Conservation (phyloP, 1,139 yeast species). For the Suhomyces bribrorum region DNA sequence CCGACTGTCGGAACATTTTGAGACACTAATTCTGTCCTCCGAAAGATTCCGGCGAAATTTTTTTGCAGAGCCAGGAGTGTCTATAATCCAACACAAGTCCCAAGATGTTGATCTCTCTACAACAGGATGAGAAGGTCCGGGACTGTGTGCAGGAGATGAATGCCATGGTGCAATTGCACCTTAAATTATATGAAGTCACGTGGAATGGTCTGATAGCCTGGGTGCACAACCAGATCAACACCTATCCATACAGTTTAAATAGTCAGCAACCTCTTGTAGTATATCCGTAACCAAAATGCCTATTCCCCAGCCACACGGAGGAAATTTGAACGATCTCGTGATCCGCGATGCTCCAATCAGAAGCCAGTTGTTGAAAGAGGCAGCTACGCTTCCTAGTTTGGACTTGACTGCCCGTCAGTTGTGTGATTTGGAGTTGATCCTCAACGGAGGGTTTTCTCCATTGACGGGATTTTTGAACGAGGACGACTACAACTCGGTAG, state of each 20-base stretch:
- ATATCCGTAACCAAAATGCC: conserved; percentile 28
- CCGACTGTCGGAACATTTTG: too few relatives aligned
- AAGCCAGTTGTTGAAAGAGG: conserved; percentile 56
- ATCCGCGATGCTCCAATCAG: conserved; percentile 73
- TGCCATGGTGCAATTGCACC: conserved; percentile 1
- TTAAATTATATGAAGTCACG: conserved; percentile 17
- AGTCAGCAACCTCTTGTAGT: background rate
- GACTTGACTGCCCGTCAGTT: conserved; percentile 82
- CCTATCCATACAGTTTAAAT: background rate
- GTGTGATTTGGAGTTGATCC: conserved; percentile 88
- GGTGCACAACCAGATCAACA: conserved; percentile 3
- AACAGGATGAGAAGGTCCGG: too few relatives aligned
- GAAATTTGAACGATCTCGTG: conserved; percentile 79
- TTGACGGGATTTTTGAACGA: conserved; percentile 81
- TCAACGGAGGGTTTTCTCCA: conserved; percentile 95
- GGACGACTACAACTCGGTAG: conserved; percentile 80
- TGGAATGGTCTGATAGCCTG: conserved; percentile 20
- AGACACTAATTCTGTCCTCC: too few relatives aligned
- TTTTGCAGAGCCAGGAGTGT: too few relatives aligned
- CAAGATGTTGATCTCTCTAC: too few relatives aligned
- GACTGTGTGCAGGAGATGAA: background rate
- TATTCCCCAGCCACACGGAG: conserved; percentile 92
- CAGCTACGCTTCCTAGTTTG: conserved; percentile 48
- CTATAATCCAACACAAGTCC: too few relatives aligned
- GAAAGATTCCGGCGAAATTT: too few relatives aligned